A percentile compares a stretch with the other conserved stretches of the same genome.
These are phyloP conservation scores for Saksenaea oblongispora DNA, from an alignment of 371 early-diverging fungal species.

Conservation along the genomic window DNA sequence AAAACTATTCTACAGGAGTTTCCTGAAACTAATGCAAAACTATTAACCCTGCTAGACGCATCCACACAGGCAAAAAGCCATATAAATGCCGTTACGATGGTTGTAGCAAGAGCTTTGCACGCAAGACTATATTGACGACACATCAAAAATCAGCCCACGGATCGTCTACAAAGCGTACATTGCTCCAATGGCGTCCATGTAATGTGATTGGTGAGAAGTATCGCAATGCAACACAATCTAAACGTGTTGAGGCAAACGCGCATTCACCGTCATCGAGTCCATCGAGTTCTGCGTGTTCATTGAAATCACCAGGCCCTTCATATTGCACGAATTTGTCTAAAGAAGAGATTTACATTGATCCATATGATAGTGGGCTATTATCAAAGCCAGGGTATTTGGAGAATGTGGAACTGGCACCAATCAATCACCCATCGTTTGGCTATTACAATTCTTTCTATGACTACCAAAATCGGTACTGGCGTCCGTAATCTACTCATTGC, in stretches of 20 bases:
- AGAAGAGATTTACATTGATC: too few species aligned
- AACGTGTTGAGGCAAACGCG: neutral
- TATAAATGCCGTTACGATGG: conserved; percentile 57
- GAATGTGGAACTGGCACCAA: too few species aligned
- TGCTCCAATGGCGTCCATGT: conserved; percentile 35
- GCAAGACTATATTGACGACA: conserved; percentile 62
- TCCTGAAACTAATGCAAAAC: neutral
- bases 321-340: too few species aligned
- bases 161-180: conserved; percentile 16
- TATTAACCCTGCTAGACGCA: conserved; percentile 27
- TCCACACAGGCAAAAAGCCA: conserved; percentile 68
- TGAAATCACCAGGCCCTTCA: too few species aligned
- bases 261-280: neutral
- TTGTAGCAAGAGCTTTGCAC: conserved; percentile 60
- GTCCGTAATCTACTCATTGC: too few species aligned
- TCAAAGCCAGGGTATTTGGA: too few species aligned
- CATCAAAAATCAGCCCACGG: conserved; percentile 42
- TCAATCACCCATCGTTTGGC: too few species aligned
- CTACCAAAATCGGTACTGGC: too few species aligned
- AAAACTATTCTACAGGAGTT: neutral
- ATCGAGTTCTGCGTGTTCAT: neutral
- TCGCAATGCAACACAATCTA: neutral
- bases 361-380: too few species aligned
- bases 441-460: too few species aligned
- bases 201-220: conserved; percentile 21